A percentile compares a stretch with the other conserved stretches of the same genome.
Conservation (phyloP, 305 asterid species). For the Fraxinus sp. region DNA sequence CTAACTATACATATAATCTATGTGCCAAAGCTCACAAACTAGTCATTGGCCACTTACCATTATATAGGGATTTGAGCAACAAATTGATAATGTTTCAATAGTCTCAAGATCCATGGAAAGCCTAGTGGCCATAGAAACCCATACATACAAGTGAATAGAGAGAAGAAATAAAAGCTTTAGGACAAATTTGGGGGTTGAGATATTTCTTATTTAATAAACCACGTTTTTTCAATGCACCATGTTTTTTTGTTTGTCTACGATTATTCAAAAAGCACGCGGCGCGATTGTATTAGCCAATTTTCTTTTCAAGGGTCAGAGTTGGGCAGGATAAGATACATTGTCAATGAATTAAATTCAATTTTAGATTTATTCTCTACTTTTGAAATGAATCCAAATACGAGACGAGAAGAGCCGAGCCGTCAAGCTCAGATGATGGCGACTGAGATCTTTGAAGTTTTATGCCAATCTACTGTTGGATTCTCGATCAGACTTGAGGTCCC, state of each 20-base stretch:
- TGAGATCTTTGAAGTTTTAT: not conserved
- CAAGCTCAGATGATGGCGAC: not conserved
- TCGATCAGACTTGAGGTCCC: not conserved
- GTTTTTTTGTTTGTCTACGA: not conserved
- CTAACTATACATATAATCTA: not conserved
- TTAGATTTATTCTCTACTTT: not conserved
- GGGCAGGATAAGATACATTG: not conserved
- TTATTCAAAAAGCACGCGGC: not conserved
- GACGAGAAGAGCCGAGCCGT: not conserved
- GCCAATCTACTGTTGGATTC: not conserved
- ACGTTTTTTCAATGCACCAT: not conserved
- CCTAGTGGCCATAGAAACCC: not conserved
- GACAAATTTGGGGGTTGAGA: not conserved
- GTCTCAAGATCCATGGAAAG: not conserved
- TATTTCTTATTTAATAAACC: not conserved
- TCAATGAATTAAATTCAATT: not conserved
- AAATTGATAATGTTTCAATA: not conserved
- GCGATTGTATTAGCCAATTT: not conserved
- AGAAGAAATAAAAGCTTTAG: not conserved
- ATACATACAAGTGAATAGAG: not conserved
- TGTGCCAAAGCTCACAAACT: not conserved
- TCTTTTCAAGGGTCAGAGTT: not conserved
- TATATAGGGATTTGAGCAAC: not conserved
- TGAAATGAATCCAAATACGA: not conserved
- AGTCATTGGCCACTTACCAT: not conserved